phyloP scores from a whole-genome alignment of 176 grass and related monocot species.

The Oryza glaberrima region DNA sequence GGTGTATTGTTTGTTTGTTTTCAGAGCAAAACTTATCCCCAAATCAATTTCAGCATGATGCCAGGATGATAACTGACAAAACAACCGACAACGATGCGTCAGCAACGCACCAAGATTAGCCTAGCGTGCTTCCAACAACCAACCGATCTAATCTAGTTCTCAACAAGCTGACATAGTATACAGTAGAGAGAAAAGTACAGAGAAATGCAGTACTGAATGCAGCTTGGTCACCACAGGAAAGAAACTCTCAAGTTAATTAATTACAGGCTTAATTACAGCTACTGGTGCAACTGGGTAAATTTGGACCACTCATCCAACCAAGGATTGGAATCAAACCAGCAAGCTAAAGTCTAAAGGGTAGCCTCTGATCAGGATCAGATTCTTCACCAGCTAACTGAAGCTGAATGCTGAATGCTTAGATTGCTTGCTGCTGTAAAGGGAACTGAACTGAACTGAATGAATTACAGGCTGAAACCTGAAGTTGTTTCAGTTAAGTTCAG shows the following conservation, averaged over 20 bases:
- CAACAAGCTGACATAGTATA: not conserved
- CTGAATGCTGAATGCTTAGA: not conserved
- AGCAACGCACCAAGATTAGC: not conserved
- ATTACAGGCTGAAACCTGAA: not conserved
- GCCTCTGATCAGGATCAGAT: slow-evolving; percentile 27
- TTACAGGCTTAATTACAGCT: not conserved
- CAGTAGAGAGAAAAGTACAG: not conserved
- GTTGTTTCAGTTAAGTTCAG: not conserved
- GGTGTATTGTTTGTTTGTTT: not conserved
- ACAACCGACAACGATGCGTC: slow-evolving; percentile 33
- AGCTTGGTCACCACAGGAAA: not conserved
- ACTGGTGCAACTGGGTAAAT: not conserved
- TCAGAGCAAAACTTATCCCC: slow-evolving; percentile 9
- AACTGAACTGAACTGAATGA: not conserved
- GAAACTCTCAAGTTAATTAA: not conserved
- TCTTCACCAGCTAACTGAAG: slow-evolving; percentile 32
- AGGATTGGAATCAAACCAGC: slow-evolving; percentile 12
- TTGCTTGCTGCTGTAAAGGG: slow-evolving; percentile 1
- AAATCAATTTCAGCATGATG: slow-evolving; percentile 23
- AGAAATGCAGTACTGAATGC: not conserved
- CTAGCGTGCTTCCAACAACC: slow-evolving; percentile 36
- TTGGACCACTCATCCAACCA: slow-evolving; percentile 20
- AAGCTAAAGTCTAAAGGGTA: slow-evolving; percentile 9
- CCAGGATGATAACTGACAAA: slow-evolving; percentile 23
- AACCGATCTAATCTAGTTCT: not conserved